Base-by-base conservation (phyloP, 352 stramenopile species). In the Thalassiosira ordinaria region DNA sequence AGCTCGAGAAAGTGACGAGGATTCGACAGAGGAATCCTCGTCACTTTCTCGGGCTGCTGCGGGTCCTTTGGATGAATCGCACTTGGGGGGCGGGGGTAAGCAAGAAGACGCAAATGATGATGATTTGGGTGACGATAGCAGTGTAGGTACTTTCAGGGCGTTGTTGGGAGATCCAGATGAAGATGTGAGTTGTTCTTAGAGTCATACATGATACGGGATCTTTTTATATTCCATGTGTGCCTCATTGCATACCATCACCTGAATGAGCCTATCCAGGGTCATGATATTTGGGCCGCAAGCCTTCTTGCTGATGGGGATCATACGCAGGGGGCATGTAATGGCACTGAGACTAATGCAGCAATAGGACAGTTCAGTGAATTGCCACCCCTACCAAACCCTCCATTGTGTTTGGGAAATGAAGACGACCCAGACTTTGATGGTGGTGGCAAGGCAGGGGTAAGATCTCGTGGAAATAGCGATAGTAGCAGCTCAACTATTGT, bases 1-100 rank as follows among this genome's bases (percentile, higher is more conserved):
- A 20, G 41, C 9, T 20, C 5, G 33, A 41, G 33, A 41, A 41
- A 41, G 41, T 5, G 41, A 51, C 9, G 41, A 51, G 41, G 14
- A 51, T 13, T 51, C 41, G 41, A 51, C 7, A 51, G 41, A 51
- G 6, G 41, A 51, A 22, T 51, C 41, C 41, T 51, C 41, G 8
- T 51, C 41, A 22, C 41, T 51, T 51, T 13, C 8, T 51, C 8
- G 16, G 6, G 6, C 41, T 7, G 18, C 3, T 13, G 41, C 7
- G 41, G 41, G 41, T 51, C 41, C 16, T 51, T 51, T 51, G 7
- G 14, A 20, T 18, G 41, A 51, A 46, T 44, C 27, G 14, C 53
- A 26, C 20, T 46, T 44, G 26, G 37, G 46, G 53, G 53, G 53
- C 53, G 53, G 26, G 37, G 53, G 53, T 29, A 63, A 63, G 18